Evolutionary conservation across 192 early-diverging fungal species (phyloP).

Genomic region (Coemansia erecta): DNA sequence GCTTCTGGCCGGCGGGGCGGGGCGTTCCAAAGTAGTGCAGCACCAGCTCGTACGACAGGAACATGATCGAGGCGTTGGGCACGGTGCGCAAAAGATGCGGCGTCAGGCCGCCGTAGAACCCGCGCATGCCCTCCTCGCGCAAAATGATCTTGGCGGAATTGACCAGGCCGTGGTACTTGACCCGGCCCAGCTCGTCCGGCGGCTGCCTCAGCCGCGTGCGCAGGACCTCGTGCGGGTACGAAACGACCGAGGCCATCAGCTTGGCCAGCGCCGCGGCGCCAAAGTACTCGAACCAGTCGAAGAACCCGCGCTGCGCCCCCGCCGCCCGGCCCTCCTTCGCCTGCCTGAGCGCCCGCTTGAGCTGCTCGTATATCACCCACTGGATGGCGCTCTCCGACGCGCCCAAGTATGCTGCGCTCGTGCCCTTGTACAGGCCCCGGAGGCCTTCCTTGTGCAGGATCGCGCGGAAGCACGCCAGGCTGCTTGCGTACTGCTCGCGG

Average conservation of each 20-base stretch:
- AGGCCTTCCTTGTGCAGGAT: slow-evolving; percentile 82
- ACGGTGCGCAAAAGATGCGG: slow-evolving; percentile 93
- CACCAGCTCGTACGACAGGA: slow-evolving; percentile 80
- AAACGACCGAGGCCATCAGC: slow-evolving; percentile 77
- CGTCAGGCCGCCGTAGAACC: slow-evolving; percentile 93
- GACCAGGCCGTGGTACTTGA: slow-evolving; percentile 76
- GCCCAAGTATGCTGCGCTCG: slow-evolving; percentile 87
- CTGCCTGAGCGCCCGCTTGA: slow-evolving; percentile 62
- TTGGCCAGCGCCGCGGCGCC: slow-evolving; percentile 83
- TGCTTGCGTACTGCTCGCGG: slow-evolving; percentile 66
- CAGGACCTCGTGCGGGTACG: slow-evolving; percentile 96
- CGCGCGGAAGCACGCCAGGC: slow-evolving; percentile 66
- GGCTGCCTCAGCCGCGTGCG: slow-evolving; percentile 87
- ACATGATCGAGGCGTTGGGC: slow-evolving; percentile 95
- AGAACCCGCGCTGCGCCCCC: background rate
- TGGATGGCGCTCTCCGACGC: slow-evolving; percentile 89
- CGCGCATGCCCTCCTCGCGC: slow-evolving; percentile 77
- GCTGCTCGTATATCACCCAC: slow-evolving; percentile 93
- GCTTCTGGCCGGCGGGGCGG: background rate
- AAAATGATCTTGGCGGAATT: slow-evolving; percentile 58
- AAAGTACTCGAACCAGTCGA: slow-evolving; percentile 81
- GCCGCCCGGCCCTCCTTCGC: background rate
- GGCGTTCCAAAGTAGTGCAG: slow-evolving; percentile 52
- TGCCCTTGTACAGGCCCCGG: slow-evolving; percentile 81
- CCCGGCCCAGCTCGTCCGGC: slow-evolving; percentile 62